These are phyloP conservation scores for Suhomyces bribrorum DNA, from an alignment of 1,139 yeast genomes.

Conservation along the genomic window DNA sequence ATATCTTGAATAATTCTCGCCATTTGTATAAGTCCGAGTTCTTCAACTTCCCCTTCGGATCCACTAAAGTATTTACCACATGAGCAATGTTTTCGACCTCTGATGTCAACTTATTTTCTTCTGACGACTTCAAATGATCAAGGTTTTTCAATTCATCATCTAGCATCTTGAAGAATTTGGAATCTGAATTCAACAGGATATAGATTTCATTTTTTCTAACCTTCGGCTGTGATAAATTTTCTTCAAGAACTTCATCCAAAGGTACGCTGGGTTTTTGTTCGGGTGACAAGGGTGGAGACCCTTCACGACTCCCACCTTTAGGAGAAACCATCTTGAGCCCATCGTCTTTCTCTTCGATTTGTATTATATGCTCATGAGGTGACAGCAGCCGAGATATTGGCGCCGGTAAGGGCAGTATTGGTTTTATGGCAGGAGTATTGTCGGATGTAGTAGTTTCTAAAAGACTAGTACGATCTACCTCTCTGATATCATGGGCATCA, in stretches of 20 bases:
- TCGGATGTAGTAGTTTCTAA: constrained; percentile 1
- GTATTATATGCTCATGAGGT: constrained; percentile 20
- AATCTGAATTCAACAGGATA: constrained; percentile 43
- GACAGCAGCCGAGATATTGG: constrained; percentile 8
- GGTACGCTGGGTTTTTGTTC: constrained; percentile 8
- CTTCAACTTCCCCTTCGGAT: constrained; percentile 37
- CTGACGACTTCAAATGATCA: constrained; percentile 45
- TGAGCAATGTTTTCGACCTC: constrained; percentile 48
- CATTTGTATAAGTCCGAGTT: constrained; percentile 65
- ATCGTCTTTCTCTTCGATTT: constrained; percentile 22
- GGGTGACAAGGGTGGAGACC: constrained; percentile 17
- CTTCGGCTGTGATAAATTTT: background rate
- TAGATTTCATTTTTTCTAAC: constrained; percentile 31
- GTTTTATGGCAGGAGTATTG: background rate
- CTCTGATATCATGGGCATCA: constrained; percentile 3
- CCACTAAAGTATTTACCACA: constrained; percentile 38
- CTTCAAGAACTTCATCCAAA: constrained; percentile 10
- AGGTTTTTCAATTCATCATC: constrained; percentile 56
- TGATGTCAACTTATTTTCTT: constrained; percentile 45
- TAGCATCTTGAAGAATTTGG: constrained; percentile 58
- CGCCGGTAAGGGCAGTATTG: background rate
- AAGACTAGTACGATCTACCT: constrained; percentile 6
- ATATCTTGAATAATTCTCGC: constrained; percentile 66
- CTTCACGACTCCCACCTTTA: constrained; percentile 12
- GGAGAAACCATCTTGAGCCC: constrained; percentile 24